Conservation (phyloP, 2,329 filamentous ascomycete genomes). For the Cyclaneusma minus region DNA sequence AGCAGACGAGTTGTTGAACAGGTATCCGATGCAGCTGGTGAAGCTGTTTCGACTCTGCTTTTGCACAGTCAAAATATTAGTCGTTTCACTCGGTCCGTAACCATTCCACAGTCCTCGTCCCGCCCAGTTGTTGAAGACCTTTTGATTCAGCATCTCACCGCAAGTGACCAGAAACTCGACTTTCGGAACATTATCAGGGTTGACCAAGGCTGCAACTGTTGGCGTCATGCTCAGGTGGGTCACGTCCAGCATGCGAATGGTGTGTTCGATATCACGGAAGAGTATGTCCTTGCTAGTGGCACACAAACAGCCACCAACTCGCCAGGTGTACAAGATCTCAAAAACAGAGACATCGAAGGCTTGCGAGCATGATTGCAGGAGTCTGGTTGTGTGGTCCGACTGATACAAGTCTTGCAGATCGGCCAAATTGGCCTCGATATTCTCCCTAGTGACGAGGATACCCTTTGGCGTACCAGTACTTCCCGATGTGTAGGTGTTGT, state of each 20-base stretch:
- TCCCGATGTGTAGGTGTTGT: constrained; percentile 72
- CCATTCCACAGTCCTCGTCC: constrained; percentile 56
- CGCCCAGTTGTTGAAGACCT: constrained; percentile 56
- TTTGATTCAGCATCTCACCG: constrained; percentile 63
- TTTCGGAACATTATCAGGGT: constrained; percentile 49
- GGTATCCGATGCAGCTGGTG: constrained; percentile 61
- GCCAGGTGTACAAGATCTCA: constrained; percentile 80
- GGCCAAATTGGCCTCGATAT: constrained; percentile 62
- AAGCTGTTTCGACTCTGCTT: constrained; percentile 39
- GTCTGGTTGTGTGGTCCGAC: constrained; percentile 25
- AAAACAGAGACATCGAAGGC: constrained; percentile 82
- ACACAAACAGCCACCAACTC: constrained; percentile 63
- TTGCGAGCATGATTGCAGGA: constrained; percentile 72
- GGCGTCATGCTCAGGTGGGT: constrained; percentile 80
- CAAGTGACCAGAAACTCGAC: constrained; percentile 68
- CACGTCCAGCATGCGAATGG: constrained; percentile 45
- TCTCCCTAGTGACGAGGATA: constrained; percentile 61
- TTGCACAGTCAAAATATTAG: constrained; percentile 68
- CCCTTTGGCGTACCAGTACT: constrained; percentile 72
- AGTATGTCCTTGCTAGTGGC: constrained; percentile 59
- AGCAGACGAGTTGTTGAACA: constrained; percentile 58
- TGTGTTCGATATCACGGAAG: constrained; percentile 54
- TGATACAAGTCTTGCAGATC: constrained; percentile 54
- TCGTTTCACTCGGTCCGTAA: constrained; percentile 77
- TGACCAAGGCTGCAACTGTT: constrained; percentile 64